phyloP scores from a whole-genome alignment of 2,329 filamentous ascomycete genomes.

The Colletotrichum incanum region DNA sequence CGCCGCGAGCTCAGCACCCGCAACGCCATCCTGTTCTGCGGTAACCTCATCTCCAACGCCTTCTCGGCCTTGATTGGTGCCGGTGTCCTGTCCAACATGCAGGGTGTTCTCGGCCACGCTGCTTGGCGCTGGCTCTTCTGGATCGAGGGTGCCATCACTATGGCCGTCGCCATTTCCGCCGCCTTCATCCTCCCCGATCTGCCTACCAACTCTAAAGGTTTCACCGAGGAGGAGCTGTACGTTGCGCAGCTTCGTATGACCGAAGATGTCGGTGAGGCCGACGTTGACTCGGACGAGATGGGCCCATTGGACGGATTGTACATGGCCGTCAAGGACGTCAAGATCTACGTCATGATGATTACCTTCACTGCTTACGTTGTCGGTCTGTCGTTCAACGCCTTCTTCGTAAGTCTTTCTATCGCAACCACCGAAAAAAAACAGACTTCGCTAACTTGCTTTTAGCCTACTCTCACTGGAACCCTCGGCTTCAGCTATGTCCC shows the following conservation, averaged over 20 bases:
- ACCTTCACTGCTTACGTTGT: constrained; percentile 74
- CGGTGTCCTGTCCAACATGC: constrained; percentile 72
- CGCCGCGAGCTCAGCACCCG: constrained; percentile 69
- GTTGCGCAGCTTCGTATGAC: constrained; percentile 70
- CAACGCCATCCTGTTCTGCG: constrained; percentile 72
- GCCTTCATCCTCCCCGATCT: constrained; percentile 68
- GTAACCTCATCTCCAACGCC: constrained; percentile 72
- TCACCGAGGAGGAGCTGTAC: constrained; percentile 71
- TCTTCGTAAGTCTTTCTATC: constrained; percentile 60
- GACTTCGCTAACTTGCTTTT: neutral
- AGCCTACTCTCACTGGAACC: constrained; percentile 67
- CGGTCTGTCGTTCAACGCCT: constrained; percentile 72
- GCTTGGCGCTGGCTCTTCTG: constrained; percentile 76
- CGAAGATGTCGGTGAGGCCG: constrained; percentile 72
- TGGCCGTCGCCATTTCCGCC: constrained; percentile 62
- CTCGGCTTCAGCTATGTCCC: constrained; percentile 68
- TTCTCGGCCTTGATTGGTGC: constrained; percentile 73
- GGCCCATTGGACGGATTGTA: constrained; percentile 67
- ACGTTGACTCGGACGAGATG: constrained; percentile 66
- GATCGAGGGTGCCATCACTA: constrained; percentile 70
- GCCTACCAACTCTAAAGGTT: constrained; percentile 70
- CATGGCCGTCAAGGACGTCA: constrained; percentile 73
- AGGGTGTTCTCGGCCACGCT: constrained; percentile 66
- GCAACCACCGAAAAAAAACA: accelerated
- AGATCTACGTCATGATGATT: constrained; percentile 76